Evolutionary conservation across 2,329 filamentous ascomycete genomes (phyloP), one percentile per base, ranked within the genome.

Genomic region (Fusarium algeriense): DNA sequence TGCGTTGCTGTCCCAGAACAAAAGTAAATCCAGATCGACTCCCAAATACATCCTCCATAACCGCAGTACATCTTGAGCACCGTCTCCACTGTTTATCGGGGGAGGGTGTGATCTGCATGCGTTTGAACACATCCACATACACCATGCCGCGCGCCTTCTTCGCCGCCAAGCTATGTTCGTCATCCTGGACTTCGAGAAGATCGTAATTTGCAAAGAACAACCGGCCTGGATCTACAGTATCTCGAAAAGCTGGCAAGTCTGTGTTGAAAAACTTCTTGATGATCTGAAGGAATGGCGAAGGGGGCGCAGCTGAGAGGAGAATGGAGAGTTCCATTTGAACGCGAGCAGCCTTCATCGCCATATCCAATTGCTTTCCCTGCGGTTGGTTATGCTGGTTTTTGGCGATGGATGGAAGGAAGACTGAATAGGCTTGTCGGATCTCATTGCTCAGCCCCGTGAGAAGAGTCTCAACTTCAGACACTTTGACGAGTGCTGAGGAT

Each of bases 151-250:
- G 80, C 5, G 78, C 77, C 63, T 78, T 80, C 62, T 81, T 80
- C 23, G 77, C 75, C 6, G 77, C 79, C 15, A 88, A 77, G 7
- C 86, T 87, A 20, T 83, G 82, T 17, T 81, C 80, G 64, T 90
- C 88, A 57, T 90, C 86, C 13, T 87, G 85, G 17, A 93, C 83
- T 8, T 92, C 91, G 14, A 96, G 84, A 78, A 93, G 87, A 52
- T 85, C 85, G 60, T 90, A 93, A 77, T 96, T 89, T 52, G 89
- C 88, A 80, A 94, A 92, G 81, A 92, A 93, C 52, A 97, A 84
- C 66, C 86, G 86, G 13, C 90, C 87, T 32, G 89, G 86, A 71
- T 96, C 89, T 14, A 90, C 85, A 59, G 87, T 84, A 8, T 83
- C 83, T 43, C 87, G 85, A 58, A 95, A 86, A 23, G 85, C 83